These are phyloP conservation scores for Rosa persica DNA, from an alignment of 306 rosid genomes.

Conservation along the genomic window DNA sequence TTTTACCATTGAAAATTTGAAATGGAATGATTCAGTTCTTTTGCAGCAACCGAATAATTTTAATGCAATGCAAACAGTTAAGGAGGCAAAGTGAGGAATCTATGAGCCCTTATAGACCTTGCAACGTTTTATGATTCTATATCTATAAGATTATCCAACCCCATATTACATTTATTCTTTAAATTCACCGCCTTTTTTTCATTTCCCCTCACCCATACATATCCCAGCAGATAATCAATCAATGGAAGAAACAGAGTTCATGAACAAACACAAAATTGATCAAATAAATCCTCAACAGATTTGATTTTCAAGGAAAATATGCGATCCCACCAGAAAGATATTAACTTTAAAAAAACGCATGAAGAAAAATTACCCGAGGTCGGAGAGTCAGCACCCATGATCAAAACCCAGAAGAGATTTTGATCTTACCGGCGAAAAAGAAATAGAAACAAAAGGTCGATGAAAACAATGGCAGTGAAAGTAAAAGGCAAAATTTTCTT, in stretches of 20 bases:
- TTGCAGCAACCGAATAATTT: not conserved
- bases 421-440: not conserved
- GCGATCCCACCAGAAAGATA: not conserved
- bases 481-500: no score
- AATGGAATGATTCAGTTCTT: not conserved
- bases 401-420: not conserved
- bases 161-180: not conserved
- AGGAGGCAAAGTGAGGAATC: not conserved
- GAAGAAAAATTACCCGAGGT: slow-evolving; percentile 4
- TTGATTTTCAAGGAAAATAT: not conserved
- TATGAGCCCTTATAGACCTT: no score
- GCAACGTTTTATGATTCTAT: no score
- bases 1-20: not conserved
- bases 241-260: not conserved
- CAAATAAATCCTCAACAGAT: not conserved
- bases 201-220: not conserved
- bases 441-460: not conserved
- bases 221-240: not conserved
- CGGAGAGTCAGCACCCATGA: slow-evolving; percentile 25
- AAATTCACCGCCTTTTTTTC: not conserved
- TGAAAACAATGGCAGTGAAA: not conserved
- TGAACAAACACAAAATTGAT: not conserved
- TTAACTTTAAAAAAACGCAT: not conserved
- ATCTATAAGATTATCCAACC: not conserved
- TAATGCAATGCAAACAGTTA: not conserved